These are phyloP conservation scores for Xylaria flabelliformis DNA, from an alignment of 495 filamentous ascomycete species.

Conservation along the genomic window DNA sequence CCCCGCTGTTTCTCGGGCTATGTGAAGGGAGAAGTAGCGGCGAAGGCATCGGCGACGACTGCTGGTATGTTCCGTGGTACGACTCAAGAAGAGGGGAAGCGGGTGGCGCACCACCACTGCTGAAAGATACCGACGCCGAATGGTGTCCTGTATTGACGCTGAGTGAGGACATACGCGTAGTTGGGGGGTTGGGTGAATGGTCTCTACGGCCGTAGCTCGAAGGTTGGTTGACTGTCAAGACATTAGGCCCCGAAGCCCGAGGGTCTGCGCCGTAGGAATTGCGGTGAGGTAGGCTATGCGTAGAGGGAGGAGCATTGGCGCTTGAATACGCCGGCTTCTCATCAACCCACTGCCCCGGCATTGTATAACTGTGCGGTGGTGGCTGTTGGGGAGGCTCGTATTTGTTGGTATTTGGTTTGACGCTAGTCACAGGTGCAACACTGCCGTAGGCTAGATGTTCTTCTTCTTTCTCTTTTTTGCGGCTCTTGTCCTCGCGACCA, in stretches of 20 bases:
- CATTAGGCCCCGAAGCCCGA: conserved; percentile 35
- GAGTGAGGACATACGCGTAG: conserved; percentile 54
- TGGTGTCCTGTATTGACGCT: conserved; percentile 51
- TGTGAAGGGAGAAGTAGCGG: conserved; percentile 60
- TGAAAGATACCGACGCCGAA: conserved; percentile 48
- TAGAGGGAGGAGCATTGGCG: conserved; percentile 33
- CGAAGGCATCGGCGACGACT: conserved; percentile 92
- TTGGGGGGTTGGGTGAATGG: conserved; percentile 56
- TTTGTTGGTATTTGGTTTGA: conserved; percentile 37
- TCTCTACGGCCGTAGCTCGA: conserved; percentile 42
- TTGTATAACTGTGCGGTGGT: conserved; percentile 48
- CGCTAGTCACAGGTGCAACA: conserved; percentile 19
- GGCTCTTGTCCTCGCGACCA: conserved; percentile 33
- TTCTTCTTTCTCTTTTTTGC: conserved; percentile 47
- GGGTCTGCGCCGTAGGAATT: conserved; percentile 40
- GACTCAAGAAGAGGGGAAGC: conserved; percentile 88
- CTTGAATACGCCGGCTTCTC: conserved; percentile 55
- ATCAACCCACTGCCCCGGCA: conserved; percentile 53
- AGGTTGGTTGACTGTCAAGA: conserved; percentile 51
- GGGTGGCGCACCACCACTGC: conserved; percentile 64
- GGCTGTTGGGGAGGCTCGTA: conserved; percentile 28
- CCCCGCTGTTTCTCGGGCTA: conserved; percentile 41
- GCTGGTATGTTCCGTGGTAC: conserved; percentile 94
- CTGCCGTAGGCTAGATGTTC: conserved; percentile 56
- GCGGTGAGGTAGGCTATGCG: conserved; percentile 33